Conservation (phyloP, 2,329 filamentous ascomycete genomes). For the Aureobasidium sp. region DNA sequence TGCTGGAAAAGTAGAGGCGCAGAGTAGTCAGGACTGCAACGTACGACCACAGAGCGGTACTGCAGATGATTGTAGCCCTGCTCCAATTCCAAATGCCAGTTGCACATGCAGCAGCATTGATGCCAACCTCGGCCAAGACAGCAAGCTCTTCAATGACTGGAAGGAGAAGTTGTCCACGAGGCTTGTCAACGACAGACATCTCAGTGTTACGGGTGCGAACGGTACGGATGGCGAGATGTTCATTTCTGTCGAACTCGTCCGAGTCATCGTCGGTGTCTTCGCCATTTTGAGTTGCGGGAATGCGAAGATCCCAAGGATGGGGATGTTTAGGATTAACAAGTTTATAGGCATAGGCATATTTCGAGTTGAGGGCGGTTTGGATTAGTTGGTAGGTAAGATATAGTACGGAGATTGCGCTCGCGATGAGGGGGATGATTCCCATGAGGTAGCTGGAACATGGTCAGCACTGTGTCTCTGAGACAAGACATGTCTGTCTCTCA, state of each 20-base stretch:
- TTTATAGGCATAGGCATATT: slow-evolving; percentile 51
- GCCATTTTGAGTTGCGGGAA: slow-evolving; percentile 18
- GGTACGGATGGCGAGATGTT: slow-evolving; percentile 46
- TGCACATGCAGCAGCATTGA: slow-evolving; percentile 58
- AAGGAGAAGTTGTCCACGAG: slow-evolving; percentile 61
- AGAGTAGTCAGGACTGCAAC: slow-evolving; percentile 63
- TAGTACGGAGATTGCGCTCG: slow-evolving; percentile 61
- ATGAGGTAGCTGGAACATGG: slow-evolving; percentile 58
- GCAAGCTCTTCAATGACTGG: slow-evolving; percentile 68
- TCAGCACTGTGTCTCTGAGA: slow-evolving; percentile 13
- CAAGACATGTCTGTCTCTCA: background rate
- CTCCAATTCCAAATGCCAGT: slow-evolving; percentile 47
- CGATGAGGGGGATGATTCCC: slow-evolving; percentile 66
- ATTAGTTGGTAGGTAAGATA: slow-evolving; percentile 54
- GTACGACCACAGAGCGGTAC: slow-evolving; percentile 72
- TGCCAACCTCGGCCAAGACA: slow-evolving; percentile 59
- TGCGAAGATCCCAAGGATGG: slow-evolving; percentile 30
- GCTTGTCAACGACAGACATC: slow-evolving; percentile 56
- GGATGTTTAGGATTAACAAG: slow-evolving; percentile 37
- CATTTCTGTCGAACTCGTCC: slow-evolving; percentile 51
- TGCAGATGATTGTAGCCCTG: slow-evolving; percentile 49
- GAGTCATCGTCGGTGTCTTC: slow-evolving; percentile 33
- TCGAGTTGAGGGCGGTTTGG: slow-evolving; percentile 44
- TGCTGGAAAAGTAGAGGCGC: slow-evolving; percentile 56
- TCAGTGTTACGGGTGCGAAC: slow-evolving; percentile 40